A percentile compares a stretch with the other conserved stretches of the same genome.
Conservation (phyloP, 2,329 filamentous ascomycete genomes). For the Didymella pomorum region DNA sequence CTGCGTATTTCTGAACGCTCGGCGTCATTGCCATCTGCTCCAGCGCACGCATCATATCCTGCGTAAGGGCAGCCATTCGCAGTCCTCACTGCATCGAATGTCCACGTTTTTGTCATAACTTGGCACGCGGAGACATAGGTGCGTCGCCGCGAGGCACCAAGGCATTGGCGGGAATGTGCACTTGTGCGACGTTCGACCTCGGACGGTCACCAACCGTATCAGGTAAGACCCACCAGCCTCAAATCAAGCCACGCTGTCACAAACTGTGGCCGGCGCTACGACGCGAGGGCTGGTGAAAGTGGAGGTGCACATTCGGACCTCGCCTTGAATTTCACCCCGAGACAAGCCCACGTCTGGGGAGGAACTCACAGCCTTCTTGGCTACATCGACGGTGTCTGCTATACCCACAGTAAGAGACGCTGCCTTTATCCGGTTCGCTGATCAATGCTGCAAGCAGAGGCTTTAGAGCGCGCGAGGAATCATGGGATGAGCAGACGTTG, state of each 20-base stretch:
- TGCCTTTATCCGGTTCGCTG: slow-evolving; percentile 27
- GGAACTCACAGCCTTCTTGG: slow-evolving; percentile 23
- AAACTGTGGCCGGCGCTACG: slow-evolving; percentile 22
- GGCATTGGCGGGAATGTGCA: slow-evolving; percentile 27
- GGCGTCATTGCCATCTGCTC: slow-evolving; percentile 14
- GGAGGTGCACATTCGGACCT: slow-evolving; percentile 30
- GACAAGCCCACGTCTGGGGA: slow-evolving; percentile 26
- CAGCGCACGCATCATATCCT: slow-evolving; percentile 3
- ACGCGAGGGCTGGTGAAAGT: slow-evolving; percentile 32
- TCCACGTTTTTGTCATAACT: slow-evolving; percentile 15
- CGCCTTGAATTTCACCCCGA: slow-evolving; percentile 31
- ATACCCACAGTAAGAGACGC: slow-evolving; percentile 17
- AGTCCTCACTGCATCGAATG: neutral
- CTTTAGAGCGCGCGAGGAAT: slow-evolving; percentile 40
- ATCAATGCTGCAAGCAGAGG: slow-evolving; percentile 36
- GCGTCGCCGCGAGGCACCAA: slow-evolving; percentile 21
- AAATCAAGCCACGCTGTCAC: slow-evolving; percentile 41
- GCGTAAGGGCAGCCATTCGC: neutral
- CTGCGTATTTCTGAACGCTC: slow-evolving; percentile 18
- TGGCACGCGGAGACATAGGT: slow-evolving; percentile 18
- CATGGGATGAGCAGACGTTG: slow-evolving; percentile 29
- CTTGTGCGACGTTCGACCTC: slow-evolving; percentile 22
- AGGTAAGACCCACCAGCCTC: slow-evolving; percentile 40
- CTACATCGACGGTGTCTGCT: slow-evolving; percentile 24
- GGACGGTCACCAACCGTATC: slow-evolving; percentile 24